Evolutionary conservation across 2,329 filamentous ascomycete species (phyloP).

Genomic region (Ophiocordyceps robertsii): DNA sequence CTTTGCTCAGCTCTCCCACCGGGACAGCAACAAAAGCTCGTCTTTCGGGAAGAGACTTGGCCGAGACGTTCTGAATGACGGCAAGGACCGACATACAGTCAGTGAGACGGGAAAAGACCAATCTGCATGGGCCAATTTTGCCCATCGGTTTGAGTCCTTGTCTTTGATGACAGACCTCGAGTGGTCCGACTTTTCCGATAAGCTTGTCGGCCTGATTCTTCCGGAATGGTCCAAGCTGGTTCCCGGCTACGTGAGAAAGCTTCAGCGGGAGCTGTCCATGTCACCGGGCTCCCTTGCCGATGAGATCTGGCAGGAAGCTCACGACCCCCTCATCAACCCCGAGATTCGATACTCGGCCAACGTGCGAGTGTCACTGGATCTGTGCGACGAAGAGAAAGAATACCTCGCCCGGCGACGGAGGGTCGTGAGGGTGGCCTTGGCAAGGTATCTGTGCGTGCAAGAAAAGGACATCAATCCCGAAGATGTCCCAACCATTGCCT

Average conservation of each 20-base stretch:
- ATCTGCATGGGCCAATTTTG: constrained; percentile 34
- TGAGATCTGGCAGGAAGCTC: constrained; percentile 86
- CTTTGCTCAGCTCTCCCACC: constrained; percentile 21
- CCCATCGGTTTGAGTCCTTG: constrained; percentile 36
- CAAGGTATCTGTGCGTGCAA: constrained; percentile 65
- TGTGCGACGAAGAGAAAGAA: constrained; percentile 71
- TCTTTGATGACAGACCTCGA: constrained; percentile 40
- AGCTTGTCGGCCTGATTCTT: constrained; percentile 56
- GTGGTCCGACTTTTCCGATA: constrained; percentile 40
- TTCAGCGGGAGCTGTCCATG: constrained; percentile 80
- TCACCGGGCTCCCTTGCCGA: constrained; percentile 77
- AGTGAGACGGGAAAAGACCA: constrained; percentile 13
- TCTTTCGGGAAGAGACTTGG: background rate
- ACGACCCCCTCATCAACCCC: constrained; percentile 69
- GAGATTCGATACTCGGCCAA: constrained; percentile 73
- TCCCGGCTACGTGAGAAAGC: constrained; percentile 64
- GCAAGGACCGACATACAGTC: constrained; percentile 6
- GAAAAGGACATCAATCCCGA: constrained; percentile 79
- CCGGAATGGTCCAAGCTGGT: constrained; percentile 72
- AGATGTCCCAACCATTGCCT: constrained; percentile 83
- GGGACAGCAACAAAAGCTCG: constrained; percentile 4
- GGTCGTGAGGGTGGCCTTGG: constrained; percentile 59
- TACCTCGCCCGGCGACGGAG: constrained; percentile 58
- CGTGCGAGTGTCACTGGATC: constrained; percentile 67
- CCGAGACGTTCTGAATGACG: constrained; percentile 3